Base-by-base conservation (phyloP, 768 basidiomycete species). In the Podaxis sp. region DNA sequence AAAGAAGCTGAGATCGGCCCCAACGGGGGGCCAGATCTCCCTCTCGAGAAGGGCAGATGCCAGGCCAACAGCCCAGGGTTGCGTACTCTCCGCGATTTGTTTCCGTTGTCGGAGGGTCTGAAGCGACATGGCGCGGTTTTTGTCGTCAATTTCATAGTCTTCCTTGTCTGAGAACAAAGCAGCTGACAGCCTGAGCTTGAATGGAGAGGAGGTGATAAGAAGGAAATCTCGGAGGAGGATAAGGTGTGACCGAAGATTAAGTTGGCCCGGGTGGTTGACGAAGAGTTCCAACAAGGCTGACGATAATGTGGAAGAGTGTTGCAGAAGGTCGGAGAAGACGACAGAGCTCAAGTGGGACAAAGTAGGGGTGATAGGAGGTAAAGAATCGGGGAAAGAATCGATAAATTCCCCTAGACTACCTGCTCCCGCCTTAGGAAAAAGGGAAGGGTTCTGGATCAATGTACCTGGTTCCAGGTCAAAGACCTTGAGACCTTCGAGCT, bases 21-120 rank as follows among this genome's bases (percentile, higher is more conserved):
- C 91, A 16, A 89, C 88, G 11, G 94, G 94, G 0, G 94, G 94
- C 94, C 94, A 96, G 4, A 79, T 83, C 53, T 85, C 84, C 37
- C 88, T 78, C 48, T 89, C 86, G 38, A 88, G 82, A n/a, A 96
- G 72, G 2, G 83, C 82, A 0, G 86, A 77, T 7, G 90, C 87
- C 5, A 96, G 72, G 1, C 93, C 94, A 5, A 95, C 80, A 0
- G 85, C 83, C 84, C 87, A 84, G 13, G 74, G 74, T 52, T 75
- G 72, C 16, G 68, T 67, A 21, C 64, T 67, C 56, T 64, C 67
- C 47, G 69, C 61, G n/a, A 50, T 11, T 61, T 70, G 70, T 52
- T 70, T 72, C 21, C 71, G 71, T 7, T 69, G 74, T 37, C 76
- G 71, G 38, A 78, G 61, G 4, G 73, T 73, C 47, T 71, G 70